Conservation (phyloP, 2,329 filamentous ascomycete species). For the Calycina herbarum region DNA sequence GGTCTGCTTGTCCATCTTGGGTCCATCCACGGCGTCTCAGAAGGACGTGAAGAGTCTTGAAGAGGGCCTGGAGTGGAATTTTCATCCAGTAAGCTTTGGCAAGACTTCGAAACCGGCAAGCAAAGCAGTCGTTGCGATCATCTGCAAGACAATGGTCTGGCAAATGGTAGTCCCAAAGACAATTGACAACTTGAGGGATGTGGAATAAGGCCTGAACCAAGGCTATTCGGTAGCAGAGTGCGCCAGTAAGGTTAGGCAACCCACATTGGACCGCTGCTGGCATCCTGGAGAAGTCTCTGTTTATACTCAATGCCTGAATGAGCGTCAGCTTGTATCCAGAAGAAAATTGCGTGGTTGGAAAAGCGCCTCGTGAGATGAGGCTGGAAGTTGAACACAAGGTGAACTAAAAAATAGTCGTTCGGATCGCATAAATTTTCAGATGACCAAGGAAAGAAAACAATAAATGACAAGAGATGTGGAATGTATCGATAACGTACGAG, state of each 20-base stretch:
- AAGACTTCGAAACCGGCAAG: conserved; percentile 17
- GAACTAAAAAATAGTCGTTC: not conserved
- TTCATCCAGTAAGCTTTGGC: conserved; percentile 19
- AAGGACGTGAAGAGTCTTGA: conserved; percentile 14
- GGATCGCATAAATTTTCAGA: not conserved
- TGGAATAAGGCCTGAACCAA: conserved; percentile 39
- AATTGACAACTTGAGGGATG: conserved; percentile 37
- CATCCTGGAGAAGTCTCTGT: conserved; percentile 24
- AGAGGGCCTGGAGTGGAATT: conserved; percentile 6
- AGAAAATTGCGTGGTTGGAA: not conserved
- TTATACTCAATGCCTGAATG: conserved; percentile 21
- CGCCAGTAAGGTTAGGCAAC: conserved; percentile 32
- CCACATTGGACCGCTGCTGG: conserved; percentile 30
- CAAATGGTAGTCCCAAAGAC: conserved; percentile 30
- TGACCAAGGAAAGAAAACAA: not conserved
- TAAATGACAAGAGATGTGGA: not conserved
- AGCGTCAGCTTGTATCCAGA: conserved; percentile 1
- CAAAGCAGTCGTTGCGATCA: conserved; percentile 1
- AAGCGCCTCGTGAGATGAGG: not conserved
- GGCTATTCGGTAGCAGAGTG: conserved; percentile 38
- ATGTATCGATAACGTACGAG: conserved; percentile 5
- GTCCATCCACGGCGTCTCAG: conserved; percentile 26
- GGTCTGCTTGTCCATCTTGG: conserved; percentile 33
- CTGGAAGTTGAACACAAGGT: not conserved
- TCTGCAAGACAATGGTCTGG: conserved; percentile 26